phyloP scores from a whole-genome alignment of 805 yeast genomes.

The Pichia nakasei region DNA sequence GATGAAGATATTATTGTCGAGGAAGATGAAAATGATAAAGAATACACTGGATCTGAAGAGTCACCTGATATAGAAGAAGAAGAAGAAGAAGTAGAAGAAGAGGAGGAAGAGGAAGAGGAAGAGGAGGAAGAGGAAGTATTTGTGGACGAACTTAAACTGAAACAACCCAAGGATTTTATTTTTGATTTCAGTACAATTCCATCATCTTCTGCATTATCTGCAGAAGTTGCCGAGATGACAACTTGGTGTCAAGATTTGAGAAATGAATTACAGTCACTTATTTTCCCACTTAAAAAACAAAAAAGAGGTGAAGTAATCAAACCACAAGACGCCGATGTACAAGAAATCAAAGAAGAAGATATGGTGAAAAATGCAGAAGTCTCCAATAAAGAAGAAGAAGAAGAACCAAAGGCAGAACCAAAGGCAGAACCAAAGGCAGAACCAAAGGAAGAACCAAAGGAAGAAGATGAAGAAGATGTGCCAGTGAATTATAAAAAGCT shows the following conservation, averaged over 20 bases:
- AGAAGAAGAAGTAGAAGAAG: conserved; percentile 4
- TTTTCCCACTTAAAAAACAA: conserved; percentile 14
- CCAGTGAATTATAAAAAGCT: conserved; percentile 17
- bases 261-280: conserved; percentile 16
- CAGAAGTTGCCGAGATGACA: conserved; percentile 16
- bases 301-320: not conserved
- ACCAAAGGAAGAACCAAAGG: too few relatives aligned
- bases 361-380: not conserved
- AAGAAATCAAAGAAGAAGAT: conserved; percentile 5
- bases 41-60: conserved; percentile 8
- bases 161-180: conserved; percentile 15
- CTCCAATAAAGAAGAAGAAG: not conserved
- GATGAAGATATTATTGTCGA: conserved; percentile 6
- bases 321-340: not conserved
- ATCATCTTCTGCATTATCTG: conserved; percentile 14
- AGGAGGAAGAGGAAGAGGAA: not conserved
- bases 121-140: conserved; percentile 6
- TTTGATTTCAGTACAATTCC: conserved; percentile 15
- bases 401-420: not conserved
- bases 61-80: conserved; percentile 4
- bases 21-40: conserved; percentile 7
- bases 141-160: conserved; percentile 20
- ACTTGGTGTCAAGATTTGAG: conserved; percentile 19
- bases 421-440: conserved; percentile 1
- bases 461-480: conserved; percentile 1